Percentiles rank a stretch among this genome's conserved stretches.
phyloP scores from a whole-genome alignment of 441 rosid genomes.

The Populus hybrid region DNA sequence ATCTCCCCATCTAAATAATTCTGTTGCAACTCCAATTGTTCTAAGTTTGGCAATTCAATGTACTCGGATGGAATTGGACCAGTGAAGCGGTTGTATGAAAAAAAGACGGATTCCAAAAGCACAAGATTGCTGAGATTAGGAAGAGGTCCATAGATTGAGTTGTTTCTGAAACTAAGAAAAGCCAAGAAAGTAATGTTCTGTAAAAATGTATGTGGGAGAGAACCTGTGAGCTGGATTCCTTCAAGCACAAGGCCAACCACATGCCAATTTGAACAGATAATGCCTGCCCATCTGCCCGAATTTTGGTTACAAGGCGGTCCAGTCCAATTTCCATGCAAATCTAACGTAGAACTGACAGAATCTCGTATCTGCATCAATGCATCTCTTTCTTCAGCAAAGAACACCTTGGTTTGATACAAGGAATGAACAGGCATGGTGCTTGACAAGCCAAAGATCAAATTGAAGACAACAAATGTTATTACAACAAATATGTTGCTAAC shows the following conservation, averaged over 20 bases:
- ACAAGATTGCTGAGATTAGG: slow-evolving; percentile 37
- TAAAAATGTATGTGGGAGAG: slow-evolving; percentile 41
- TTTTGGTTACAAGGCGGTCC: slow-evolving; percentile 47
- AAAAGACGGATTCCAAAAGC: slow-evolving; percentile 25
- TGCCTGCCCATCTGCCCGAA: slow-evolving; percentile 44
- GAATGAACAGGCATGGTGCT: neutral
- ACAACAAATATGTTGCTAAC: neutral
- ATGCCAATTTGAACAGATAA: slow-evolving; percentile 41
- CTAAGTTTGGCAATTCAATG: too few relatives aligned
- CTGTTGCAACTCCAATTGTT: too few relatives aligned
- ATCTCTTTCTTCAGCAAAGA: slow-evolving; percentile 32
- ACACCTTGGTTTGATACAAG: neutral
- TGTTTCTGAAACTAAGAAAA: slow-evolving; percentile 39
- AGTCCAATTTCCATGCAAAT: slow-evolving; percentile 41
- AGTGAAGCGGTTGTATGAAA: slow-evolving; percentile 44
- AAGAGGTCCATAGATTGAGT: slow-evolving; percentile 36
- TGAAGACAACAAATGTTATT: neutral
- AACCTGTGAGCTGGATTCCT: slow-evolving; percentile 39
- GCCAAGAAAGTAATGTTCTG: slow-evolving; percentile 39
- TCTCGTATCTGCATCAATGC: slow-evolving; percentile 44
- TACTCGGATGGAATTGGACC: slow-evolving; percentile 41
- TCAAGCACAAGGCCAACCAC: slow-evolving; percentile 48
- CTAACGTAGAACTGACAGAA: slow-evolving; percentile 27
- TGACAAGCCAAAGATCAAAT: neutral
- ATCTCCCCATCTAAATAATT: slow-evolving; percentile 41